Conservation (phyloP, 345 rosid species). For the Acer campestre region DNA sequence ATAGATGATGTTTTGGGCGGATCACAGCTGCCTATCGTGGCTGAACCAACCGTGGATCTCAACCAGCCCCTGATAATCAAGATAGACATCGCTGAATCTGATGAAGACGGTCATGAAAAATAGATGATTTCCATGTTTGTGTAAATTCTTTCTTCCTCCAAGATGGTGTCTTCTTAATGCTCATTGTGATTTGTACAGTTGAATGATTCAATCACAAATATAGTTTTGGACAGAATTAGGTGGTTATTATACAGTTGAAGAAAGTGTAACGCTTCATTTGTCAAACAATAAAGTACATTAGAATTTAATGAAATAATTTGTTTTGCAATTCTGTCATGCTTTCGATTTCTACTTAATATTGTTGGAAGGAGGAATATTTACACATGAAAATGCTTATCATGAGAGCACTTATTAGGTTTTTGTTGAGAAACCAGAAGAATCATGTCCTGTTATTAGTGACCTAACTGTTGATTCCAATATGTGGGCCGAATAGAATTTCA, state of each 20-base stretch:
- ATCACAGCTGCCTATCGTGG: conserved; percentile 45
- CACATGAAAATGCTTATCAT: neutral
- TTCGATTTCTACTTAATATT: neutral
- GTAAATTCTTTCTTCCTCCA: conserved; percentile 42
- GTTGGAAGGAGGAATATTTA: neutral
- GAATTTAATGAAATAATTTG: conserved; percentile 14
- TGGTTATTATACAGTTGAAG: conserved; percentile 18
- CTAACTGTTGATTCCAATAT: neutral
- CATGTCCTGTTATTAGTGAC: neutral
- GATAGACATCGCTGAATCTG: conserved; percentile 46
- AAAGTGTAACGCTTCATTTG: conserved; percentile 12
- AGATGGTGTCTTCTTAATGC: neutral
- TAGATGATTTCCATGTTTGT: conserved; percentile 20
- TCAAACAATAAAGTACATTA: conserved; percentile 1
- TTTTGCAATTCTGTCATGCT: neutral
- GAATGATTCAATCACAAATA: conserved; percentile 9
- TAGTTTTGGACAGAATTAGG: conserved; percentile 23
- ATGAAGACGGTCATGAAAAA: conserved; percentile 43
- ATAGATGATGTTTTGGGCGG: conserved; percentile 41
- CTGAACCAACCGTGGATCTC: conserved; percentile 47
- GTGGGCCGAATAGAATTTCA: neutral
- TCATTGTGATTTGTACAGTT: conserved; percentile 37
- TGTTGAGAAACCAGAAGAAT: neutral
- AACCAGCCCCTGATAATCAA: conserved; percentile 75
- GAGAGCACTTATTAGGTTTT: neutral